A percentile compares a stretch with the other conserved stretches of the same genome.
Evolutionary conservation across 495 filamentous ascomycete genomes (phyloP).

Genomic region (Penicillium coprophilum): DNA sequence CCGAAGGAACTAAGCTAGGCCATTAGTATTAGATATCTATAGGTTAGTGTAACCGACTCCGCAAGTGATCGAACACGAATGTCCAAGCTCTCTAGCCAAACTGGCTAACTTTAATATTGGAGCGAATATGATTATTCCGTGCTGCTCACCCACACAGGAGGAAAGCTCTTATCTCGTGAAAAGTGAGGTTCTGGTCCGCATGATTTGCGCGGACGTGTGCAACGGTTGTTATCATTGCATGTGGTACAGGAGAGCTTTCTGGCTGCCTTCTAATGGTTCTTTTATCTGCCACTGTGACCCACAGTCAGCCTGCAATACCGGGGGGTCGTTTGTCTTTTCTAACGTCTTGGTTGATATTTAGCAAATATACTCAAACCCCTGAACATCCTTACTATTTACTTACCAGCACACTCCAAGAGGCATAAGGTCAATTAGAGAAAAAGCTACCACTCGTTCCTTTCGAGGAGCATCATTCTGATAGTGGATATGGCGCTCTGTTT

Average conservation of each 20-base stretch:
- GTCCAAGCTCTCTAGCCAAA: neutral
- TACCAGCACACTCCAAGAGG: neutral
- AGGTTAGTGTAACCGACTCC: neutral
- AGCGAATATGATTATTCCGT: conserved; percentile 18
- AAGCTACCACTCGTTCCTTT: neutral
- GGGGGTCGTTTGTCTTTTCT: neutral
- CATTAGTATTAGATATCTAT: neutral
- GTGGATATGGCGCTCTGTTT: neutral
- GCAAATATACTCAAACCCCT: neutral
- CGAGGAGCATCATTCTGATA: neutral
- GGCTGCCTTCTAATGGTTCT: neutral
- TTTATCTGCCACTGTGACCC: neutral
- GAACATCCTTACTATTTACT: neutral
- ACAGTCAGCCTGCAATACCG: neutral
- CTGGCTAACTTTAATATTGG: conserved; percentile 1
- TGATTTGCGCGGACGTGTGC: conserved; percentile 1
- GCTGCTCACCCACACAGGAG: conserved; percentile 5
- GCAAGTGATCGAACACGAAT: neutral
- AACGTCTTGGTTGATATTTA: neutral
- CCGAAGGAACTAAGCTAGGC: neutral
- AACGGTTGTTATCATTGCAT: conserved; percentile 16
- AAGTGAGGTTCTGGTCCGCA: neutral
- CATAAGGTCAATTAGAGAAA: neutral
- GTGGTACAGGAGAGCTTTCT: conserved; percentile 4
- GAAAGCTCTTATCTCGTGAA: conserved; percentile 10